These are phyloP conservation scores for Diaporthe ilicicola DNA, from an alignment of 2,329 filamentous ascomycete species.

Conservation along the genomic window DNA sequence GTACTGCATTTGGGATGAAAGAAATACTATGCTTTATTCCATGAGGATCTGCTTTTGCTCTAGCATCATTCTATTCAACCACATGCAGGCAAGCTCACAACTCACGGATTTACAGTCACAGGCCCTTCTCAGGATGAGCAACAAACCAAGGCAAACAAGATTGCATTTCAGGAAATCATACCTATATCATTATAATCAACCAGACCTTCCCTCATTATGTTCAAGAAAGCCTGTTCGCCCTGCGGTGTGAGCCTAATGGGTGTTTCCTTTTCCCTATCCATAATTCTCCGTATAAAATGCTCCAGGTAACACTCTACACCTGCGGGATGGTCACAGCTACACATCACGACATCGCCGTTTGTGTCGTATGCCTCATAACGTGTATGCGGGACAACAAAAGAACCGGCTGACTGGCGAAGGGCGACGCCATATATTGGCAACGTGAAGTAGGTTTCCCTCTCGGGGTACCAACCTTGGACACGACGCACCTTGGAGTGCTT, in stretches of 20 bases:
- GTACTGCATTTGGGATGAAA: background rate
- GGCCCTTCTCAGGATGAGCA: background rate
- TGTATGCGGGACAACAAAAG: no score
- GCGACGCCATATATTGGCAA: background rate
- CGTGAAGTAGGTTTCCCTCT: background rate
- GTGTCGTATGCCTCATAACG: background rate
- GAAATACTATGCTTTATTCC: no score
- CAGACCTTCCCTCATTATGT: background rate
- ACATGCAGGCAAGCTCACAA: no score
- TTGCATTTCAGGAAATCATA: background rate
- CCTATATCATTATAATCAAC: no score
- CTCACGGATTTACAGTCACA: background rate
- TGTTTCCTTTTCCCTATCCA: background rate
- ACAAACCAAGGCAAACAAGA: background rate
- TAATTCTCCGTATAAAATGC: background rate
- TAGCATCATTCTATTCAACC: background rate
- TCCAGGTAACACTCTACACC: background rate
- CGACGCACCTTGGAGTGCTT: background rate
- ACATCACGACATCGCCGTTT: background rate
- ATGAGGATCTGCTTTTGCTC: background rate
- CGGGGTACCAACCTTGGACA: conserved; percentile 2
- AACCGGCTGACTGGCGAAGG: background rate
- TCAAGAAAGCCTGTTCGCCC: background rate
- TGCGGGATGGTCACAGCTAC: background rate
- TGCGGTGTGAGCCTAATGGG: background rate